Evolutionary conservation across 495 filamentous ascomycete genomes (phyloP).

Genomic region (Daldinia childiae): DNA sequence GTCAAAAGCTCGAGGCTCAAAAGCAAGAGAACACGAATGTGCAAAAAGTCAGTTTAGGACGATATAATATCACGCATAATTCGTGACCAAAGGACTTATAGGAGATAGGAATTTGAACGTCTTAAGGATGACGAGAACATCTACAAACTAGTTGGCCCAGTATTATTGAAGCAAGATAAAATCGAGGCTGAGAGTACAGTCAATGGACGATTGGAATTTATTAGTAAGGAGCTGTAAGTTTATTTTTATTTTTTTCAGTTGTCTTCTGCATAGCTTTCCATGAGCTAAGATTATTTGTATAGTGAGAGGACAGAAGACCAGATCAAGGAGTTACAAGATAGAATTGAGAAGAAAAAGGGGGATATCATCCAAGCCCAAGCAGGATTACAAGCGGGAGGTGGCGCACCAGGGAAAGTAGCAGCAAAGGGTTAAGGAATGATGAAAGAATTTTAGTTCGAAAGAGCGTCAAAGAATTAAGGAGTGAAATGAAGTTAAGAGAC

Average conservation of each 20-base stretch:
- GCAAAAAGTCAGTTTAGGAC: slow-evolving; percentile 68
- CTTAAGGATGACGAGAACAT: slow-evolving; percentile 84
- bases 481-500: background rate
- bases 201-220: slow-evolving; percentile 88
- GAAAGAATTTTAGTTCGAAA: background rate
- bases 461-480: background rate
- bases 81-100: slow-evolving; percentile 23
- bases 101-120: slow-evolving; percentile 76
- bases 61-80: background rate
- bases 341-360: slow-evolving; percentile 78
- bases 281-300: slow-evolving; percentile 18
- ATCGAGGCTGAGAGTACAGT: slow-evolving; percentile 88
- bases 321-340: slow-evolving; percentile 80
- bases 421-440: slow-evolving; percentile 26
- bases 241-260: background rate
- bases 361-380: slow-evolving; percentile 61
- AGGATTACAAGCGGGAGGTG: slow-evolving; percentile 50
- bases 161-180: slow-evolving; percentile 93
- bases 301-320: slow-evolving; percentile 85
- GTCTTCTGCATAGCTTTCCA: background rate
- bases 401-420: slow-evolving; percentile 39
- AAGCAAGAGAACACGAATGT: slow-evolving; percentile 91
- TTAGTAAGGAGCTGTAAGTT: slow-evolving; percentile 91
- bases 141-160: slow-evolving; percentile 93
- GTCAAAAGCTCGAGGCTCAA: slow-evolving; percentile 93